Evolutionary conservation across 2,329 filamentous ascomycete genomes (phyloP).

Genomic region (Colletotrichum sp.): DNA sequence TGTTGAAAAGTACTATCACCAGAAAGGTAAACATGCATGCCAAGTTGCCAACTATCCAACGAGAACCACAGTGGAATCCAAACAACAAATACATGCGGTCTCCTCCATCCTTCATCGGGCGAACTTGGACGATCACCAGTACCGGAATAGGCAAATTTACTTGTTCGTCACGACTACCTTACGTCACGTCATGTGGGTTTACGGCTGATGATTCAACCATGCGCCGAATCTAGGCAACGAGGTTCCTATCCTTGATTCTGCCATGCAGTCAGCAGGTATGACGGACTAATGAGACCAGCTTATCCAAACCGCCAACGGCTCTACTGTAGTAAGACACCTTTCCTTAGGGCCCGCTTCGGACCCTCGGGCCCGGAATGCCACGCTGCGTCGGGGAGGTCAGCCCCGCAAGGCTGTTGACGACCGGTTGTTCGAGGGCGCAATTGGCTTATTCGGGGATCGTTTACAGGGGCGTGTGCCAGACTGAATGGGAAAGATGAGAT

Average conservation of each 20-base stretch:
- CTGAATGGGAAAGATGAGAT: not conserved
- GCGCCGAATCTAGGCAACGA: not conserved
- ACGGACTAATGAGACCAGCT: not conserved
- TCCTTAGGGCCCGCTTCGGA: not conserved
- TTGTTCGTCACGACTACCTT: not conserved
- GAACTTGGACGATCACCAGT: not conserved
- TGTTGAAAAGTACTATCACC: not conserved
- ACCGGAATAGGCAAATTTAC: not conserved
- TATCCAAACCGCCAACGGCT: not conserved
- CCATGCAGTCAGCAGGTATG: not conserved
- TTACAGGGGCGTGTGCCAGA: not conserved
- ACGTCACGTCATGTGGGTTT: not conserved
- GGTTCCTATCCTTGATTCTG: not conserved
- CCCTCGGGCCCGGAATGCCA: not conserved
- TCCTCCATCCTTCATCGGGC: not conserved
- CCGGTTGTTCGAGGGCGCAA: not conserved
- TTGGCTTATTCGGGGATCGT: too few species aligned
- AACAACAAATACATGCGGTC: not conserved
- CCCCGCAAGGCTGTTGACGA: not conserved
- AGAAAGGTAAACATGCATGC: not conserved
- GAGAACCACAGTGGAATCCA: not conserved
- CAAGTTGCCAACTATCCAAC: not conserved
- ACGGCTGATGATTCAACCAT: not conserved
- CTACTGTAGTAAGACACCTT: rapidly evolving
- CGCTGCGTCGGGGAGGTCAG: not conserved